These are phyloP conservation scores for Elsinoe fawcettii DNA, from an alignment of 2,329 filamentous ascomycete species.

Conservation along the genomic window DNA sequence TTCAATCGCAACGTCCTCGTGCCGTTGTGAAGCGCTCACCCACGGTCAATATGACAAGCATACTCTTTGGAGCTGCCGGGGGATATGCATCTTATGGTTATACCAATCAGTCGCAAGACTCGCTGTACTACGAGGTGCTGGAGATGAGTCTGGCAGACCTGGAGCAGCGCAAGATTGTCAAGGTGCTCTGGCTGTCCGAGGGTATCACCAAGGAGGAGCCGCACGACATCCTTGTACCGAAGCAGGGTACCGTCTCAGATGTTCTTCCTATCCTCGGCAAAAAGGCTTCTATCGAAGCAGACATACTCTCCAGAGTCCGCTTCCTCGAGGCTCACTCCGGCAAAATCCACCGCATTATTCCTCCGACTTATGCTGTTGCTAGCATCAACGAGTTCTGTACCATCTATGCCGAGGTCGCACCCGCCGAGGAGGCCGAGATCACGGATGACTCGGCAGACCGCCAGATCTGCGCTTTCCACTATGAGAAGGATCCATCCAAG, in stretches of 20 bases:
- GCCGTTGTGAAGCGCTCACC: conserved; percentile 64
- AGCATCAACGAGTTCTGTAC: conserved; percentile 79
- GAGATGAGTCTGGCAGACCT: conserved; percentile 91
- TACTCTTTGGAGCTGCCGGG: conserved; percentile 50
- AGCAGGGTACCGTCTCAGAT: conserved; percentile 73
- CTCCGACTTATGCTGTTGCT: conserved; percentile 62
- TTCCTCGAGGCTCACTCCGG: conserved; percentile 76
- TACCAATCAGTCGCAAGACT: conserved; percentile 52
- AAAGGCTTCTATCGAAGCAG: conserved; percentile 71
- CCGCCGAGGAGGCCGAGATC: conserved; percentile 53
- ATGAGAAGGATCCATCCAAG: conserved; percentile 79
- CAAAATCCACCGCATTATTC: conserved; percentile 75
- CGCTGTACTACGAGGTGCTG: conserved; percentile 83
- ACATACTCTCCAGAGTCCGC: conserved; percentile 64
- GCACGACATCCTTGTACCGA: conserved; percentile 77
- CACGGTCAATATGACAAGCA: conserved; percentile 65
- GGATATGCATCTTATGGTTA: conserved; percentile 65
- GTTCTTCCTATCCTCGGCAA: conserved; percentile 68
- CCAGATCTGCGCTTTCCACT: conserved; percentile 78
- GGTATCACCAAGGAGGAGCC: conserved; percentile 87
- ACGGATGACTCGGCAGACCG: conserved; percentile 56
- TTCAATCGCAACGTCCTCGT: conserved; percentile 68
- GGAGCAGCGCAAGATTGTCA: conserved; percentile 83
- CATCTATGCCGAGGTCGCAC: conserved; percentile 72
- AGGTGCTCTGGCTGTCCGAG: conserved; percentile 76